Percentiles rank a stretch among this genome's conserved stretches.
These are phyloP conservation scores for Beauveria scarabaeidicola DNA, from an alignment of 2,329 filamentous ascomycete genomes.

Conservation along the genomic window DNA sequence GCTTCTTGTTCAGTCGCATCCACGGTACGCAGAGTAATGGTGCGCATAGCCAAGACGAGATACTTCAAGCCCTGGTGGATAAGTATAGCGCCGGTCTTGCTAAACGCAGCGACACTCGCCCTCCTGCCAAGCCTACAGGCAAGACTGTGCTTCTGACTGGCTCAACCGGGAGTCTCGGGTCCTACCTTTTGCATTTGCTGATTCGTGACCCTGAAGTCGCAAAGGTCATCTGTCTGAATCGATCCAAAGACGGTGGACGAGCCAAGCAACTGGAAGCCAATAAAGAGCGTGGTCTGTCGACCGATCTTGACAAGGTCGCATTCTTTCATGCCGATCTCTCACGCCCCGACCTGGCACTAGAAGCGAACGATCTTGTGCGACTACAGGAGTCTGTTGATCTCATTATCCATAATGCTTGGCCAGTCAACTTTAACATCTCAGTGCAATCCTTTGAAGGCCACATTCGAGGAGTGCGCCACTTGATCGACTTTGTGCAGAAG, in stretches of 20 bases:
- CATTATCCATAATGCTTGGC: slow-evolving; percentile 43
- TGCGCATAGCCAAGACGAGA: slow-evolving; percentile 10
- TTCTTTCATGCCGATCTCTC: slow-evolving; percentile 43
- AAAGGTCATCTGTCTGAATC: slow-evolving; percentile 21
- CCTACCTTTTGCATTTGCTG: slow-evolving; percentile 51
- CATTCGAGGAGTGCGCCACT: slow-evolving; percentile 39
- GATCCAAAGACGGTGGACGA: slow-evolving; percentile 28
- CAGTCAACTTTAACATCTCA: slow-evolving; percentile 44
- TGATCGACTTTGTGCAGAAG: slow-evolving; percentile 34
- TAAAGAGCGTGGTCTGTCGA: slow-evolving; percentile 29
- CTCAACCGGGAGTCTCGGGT: slow-evolving; percentile 79
- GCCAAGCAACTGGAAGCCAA: slow-evolving; percentile 30
- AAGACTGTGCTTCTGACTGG: slow-evolving; percentile 72
- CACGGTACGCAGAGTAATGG: not conserved
- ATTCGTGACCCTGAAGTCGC: slow-evolving; percentile 2
- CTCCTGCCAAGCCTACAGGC: slow-evolving; percentile 9
- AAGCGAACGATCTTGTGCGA: slow-evolving; percentile 23
- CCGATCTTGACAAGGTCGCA: slow-evolving; percentile 31
- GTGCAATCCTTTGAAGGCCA: slow-evolving; percentile 41
- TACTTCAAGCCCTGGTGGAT: slow-evolving; percentile 15
- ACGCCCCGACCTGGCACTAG: slow-evolving; percentile 39
- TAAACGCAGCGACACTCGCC: not conserved
- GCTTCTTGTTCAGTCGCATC: slow-evolving; percentile 13
- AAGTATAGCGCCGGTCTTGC: slow-evolving; percentile 15
- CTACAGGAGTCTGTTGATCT: slow-evolving; percentile 33